A percentile compares a stretch with the other conserved stretches of the same genome.
Evolutionary conservation across 164 flowering plant genomes (phyloP).

Genomic region (Berberis vulgaris): DNA sequence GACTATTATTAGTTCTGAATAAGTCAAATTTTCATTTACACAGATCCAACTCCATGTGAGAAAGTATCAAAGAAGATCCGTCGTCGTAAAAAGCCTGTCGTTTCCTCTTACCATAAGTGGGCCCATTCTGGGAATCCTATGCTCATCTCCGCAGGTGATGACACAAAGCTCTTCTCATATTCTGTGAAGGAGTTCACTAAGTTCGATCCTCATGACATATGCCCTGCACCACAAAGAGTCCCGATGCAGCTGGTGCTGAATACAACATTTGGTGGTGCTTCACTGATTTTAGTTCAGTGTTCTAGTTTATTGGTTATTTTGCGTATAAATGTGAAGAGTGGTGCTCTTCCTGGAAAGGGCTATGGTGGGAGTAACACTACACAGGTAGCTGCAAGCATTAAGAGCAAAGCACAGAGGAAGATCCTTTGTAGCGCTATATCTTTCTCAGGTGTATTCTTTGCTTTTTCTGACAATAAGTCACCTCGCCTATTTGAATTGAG

Average conservation of each 20-base stretch:
- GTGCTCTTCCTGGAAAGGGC: slow-evolving; percentile 16
- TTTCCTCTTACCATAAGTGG: slow-evolving; percentile 82
- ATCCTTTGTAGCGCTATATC: slow-evolving; percentile 80
- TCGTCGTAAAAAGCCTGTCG: slow-evolving; percentile 38
- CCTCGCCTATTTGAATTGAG: slow-evolving; percentile 57
- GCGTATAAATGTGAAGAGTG: slow-evolving; percentile 28
- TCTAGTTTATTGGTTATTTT: slow-evolving; percentile 49
- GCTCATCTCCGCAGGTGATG: slow-evolving; percentile 98
- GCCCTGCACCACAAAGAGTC: slow-evolving; percentile 94
- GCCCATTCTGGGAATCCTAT: slow-evolving; percentile 94
- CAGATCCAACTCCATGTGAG: slow-evolving; percentile 46
- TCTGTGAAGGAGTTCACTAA: slow-evolving; percentile 71
- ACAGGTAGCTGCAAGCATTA: slow-evolving; percentile 51
- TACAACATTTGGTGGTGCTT: slow-evolving; percentile 33
- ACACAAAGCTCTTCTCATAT: slow-evolving; percentile 91
- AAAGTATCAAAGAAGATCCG: slow-evolving; percentile 48
- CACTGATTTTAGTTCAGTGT: slow-evolving; percentile 64
- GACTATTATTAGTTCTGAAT: no score
- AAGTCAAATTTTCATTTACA: slow-evolving; percentile 3
- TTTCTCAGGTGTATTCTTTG: slow-evolving; percentile 53
- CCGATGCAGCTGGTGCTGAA: slow-evolving; percentile 58
- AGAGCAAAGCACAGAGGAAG: slow-evolving; percentile 55
- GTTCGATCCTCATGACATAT: slow-evolving; percentile 93
- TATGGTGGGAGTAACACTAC: slow-evolving; percentile 36
- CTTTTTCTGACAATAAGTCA: slow-evolving; percentile 71